A percentile compares a stretch with the other conserved stretches of the same genome.
Evolutionary conservation across 2,329 filamentous ascomycete species (phyloP).

Genomic region (Penicillium concentricum): DNA sequence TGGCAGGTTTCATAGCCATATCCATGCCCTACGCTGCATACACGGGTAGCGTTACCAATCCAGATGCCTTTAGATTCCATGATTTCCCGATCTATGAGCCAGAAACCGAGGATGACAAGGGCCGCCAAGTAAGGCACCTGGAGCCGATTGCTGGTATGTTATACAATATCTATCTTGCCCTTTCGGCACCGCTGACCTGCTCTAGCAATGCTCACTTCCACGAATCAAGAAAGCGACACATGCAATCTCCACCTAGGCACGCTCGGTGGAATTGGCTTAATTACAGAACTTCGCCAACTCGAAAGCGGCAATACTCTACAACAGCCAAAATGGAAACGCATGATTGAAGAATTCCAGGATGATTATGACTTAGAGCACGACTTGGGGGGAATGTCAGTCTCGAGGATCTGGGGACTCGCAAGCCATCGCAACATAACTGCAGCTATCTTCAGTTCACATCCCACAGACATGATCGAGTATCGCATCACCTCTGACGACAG

Average conservation of each 20-base stretch:
- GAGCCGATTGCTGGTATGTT: slow-evolving; percentile 37
- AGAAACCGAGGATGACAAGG: slow-evolving; percentile 5
- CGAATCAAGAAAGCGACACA: slow-evolving; percentile 10
- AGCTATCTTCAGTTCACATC: slow-evolving; percentile 53
- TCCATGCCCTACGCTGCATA: slow-evolving; percentile 21
- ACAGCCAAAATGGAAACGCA: slow-evolving; percentile 29
- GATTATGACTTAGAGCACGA: slow-evolving; percentile 52
- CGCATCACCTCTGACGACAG: slow-evolving; percentile 48
- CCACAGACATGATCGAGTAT: slow-evolving; percentile 59
- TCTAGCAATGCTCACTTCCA: slow-evolving; percentile 27
- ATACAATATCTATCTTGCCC: too few species aligned
- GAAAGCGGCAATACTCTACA: slow-evolving; percentile 1
- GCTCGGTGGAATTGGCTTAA: slow-evolving; percentile 27
- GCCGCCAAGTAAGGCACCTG: slow-evolving; percentile 21
- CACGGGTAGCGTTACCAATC: slow-evolving; percentile 1
- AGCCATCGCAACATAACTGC: slow-evolving; percentile 51
- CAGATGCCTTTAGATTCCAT: slow-evolving; percentile 7
- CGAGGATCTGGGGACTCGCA: slow-evolving; percentile 56
- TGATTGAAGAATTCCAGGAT: slow-evolving; percentile 35
- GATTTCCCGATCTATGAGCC: slow-evolving; percentile 25
- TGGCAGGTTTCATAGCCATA: slow-evolving; percentile 27
- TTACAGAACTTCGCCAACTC: slow-evolving; percentile 13
- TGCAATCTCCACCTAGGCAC: slow-evolving; percentile 33
- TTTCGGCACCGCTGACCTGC: slow-evolving; percentile 13
- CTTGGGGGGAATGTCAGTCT: slow-evolving; percentile 50